Evolutionary conservation across 768 basidiomycete species (phyloP), one percentile per base, ranked within the genome.

Genomic region (Serendipita sp.): DNA sequence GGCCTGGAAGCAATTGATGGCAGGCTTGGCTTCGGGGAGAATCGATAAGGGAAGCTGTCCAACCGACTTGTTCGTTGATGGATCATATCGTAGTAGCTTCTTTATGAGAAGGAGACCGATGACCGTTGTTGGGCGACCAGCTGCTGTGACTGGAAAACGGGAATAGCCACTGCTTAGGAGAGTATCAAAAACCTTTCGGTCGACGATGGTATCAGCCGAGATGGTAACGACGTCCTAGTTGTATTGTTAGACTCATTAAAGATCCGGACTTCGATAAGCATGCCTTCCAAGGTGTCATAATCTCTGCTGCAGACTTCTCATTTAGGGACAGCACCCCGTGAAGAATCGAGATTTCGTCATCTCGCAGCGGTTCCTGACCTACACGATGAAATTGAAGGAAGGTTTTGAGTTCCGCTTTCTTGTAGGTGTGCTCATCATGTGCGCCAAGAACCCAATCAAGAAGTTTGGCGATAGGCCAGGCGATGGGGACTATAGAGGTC

Each of bases 1-100:
- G 0, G 92, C 92, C 72, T 97, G 91, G 77, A 96, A 91, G 70
- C 89, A 96, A 70, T 91, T 94, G 72, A 96, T 94, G 8, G 82
- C 80, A 0, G 91, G 91, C 46, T 78, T 78, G 3, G 93, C 93
- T 74, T 98, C 95, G 0, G 95, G 95, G 13, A 98, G 74, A 32
- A 95, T 86, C 0, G 88, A 85, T 0, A 98, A 79, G 1, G 79
- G 75, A 72, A 97, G 91, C 44, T 82, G 75, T 0, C 85, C 84
- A 4, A 94, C 85, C 3, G 87, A 85, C 44, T 85, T 79, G 2
- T 77, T 82, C 72, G 86, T 79, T n/a, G 85, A 80, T 0, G 93
- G 91, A 71, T 97, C 93, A 70, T 98, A 96, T 0, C 81, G 80
- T 52, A 97, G 81, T 18, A 98, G 83, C 90, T 86, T 86, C 71